Evolutionary conservation across 129 eudicot species (phyloP), one percentile per base, ranked within the genome.

Genomic region (Flaveria trinervia): DNA sequence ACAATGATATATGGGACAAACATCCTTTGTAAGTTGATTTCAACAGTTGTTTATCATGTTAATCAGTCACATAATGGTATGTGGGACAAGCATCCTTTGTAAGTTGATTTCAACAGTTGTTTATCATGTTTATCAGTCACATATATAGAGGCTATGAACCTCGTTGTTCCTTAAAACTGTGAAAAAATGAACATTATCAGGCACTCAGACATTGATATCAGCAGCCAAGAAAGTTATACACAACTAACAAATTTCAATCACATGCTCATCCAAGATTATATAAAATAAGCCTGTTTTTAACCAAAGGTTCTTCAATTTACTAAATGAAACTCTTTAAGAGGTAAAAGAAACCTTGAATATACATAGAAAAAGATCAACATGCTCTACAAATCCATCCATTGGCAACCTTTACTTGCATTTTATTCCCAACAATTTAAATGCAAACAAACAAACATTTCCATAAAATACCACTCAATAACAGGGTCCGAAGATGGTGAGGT

Each of bases 121-220:
- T 43, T 4, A 25, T 43, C 28, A 23, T 59, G 68, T 20, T 73
- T n/a, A 14, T 7, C 13, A 26, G 60, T 70, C 61, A 70, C 60
- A 70, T 28, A 28, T 28, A 28, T 28, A 57, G 43, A 41, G 18
- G 48, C 9, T 41, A 36, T 55, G 18, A 72, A 72, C 65, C 64
- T 65, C 46, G 41, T n/a, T 66, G 25, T 66, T 36, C 50, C 50
- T 15, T 8, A 36, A 36, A 36, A 66, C 15, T 66, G 71, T 16
- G 5, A 17, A 36, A 66, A 9, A 15, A 20, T 73, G 41, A 73
- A 59, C 56, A n/a, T 46, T 12, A 62, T 44, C 11, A 30, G 11
- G 39, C 60, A 26, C 28, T 33, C 25, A 45, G 16, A 62, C 46
- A 75, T 56, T 26, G 33, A 62, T 46, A 75, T 60, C 11, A 60